Evolutionary conservation across 179 eudicot species (phyloP), one percentile per base, ranked within the genome.

Genomic region (Heliamphora pulchella): DNA sequence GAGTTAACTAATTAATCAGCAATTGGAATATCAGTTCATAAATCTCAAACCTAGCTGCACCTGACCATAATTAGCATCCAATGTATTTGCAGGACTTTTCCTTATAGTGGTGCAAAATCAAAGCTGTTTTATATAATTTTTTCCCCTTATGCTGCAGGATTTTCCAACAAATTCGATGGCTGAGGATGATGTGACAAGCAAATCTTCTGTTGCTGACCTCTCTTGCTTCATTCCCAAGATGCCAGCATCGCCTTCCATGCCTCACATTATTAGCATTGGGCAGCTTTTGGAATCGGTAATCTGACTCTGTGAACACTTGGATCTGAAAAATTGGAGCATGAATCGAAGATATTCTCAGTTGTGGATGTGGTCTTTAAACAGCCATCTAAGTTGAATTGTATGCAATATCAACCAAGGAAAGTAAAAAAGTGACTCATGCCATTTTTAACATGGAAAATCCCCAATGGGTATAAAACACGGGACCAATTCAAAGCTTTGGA

Each of bases 231-330:
- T 82, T 20, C 86, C 92, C 76, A 86, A 75, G 72, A 80, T 84
- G 55, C 85, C 96, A 5, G 71, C 85, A 66, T 84, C 92, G 57
- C 90, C 90, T 81, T 86, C 91, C 22, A 82, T 85, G 84, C 77
- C 93, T 81, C 91, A 88, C 70, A 84, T 93, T 63, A 89, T 96
- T 85, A 90, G 97, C 90, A 86, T 96, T 17, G 97, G 99, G 53
- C 92, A 94, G 84, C 97, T 96, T 79, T 86, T 94, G 58, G 98
- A 96, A 94, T 96, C 96, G 67, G 98, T 94, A 81, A 89, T 77
- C 63, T 66, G 5, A 69, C 78, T 63, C 71, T 74, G 10, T 58
- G 8, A 67, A 67, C 6, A 2, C 39, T 17, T 67, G 15, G 31
- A 31, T 31, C 31, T 31, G 31, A 0, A 31, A 31, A 31, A 31